These are phyloP conservation scores for Primulina eburnea DNA, from an alignment of 257 asterid species.

Conservation along the genomic window DNA sequence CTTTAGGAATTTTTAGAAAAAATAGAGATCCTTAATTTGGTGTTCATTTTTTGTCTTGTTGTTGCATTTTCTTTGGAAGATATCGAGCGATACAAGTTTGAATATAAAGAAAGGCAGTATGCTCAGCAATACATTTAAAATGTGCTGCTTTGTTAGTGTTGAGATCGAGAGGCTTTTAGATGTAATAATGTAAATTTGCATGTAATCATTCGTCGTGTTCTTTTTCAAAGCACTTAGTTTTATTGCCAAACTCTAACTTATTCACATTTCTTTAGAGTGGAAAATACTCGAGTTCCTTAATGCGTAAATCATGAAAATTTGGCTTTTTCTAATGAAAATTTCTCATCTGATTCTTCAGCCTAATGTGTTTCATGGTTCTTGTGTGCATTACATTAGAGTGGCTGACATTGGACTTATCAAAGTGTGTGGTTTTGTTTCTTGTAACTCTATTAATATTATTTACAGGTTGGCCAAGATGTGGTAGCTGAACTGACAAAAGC, in stretches of 20 bases:
- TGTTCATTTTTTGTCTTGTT: background rate
- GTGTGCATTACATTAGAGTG: background rate
- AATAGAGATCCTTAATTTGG: background rate
- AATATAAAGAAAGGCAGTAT: background rate
- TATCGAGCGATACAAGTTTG: background rate
- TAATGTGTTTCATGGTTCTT: background rate
- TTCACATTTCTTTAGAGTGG: background rate
- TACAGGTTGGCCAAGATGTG: constrained; percentile 78
- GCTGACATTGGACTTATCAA: background rate
- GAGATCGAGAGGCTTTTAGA: background rate
- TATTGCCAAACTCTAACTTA: no score
- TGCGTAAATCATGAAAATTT: no score
- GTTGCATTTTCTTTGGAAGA: background rate
- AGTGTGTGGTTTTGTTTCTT: background rate
- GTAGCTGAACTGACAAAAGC: constrained; percentile 72
- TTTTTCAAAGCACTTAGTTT: no score
- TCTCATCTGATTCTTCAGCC: background rate
- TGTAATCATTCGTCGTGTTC: background rate
- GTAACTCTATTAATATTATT: constrained; percentile 12
- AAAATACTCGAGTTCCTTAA: background rate
- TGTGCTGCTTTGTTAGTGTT: background rate
- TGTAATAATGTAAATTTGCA: background rate
- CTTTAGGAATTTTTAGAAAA: background rate
- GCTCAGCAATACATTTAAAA: background rate
- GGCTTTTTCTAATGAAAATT: background rate